Evolutionary conservation across 1,284 basidiomycete species (phyloP).

Genomic region (Rhodotorula sp.): DNA sequence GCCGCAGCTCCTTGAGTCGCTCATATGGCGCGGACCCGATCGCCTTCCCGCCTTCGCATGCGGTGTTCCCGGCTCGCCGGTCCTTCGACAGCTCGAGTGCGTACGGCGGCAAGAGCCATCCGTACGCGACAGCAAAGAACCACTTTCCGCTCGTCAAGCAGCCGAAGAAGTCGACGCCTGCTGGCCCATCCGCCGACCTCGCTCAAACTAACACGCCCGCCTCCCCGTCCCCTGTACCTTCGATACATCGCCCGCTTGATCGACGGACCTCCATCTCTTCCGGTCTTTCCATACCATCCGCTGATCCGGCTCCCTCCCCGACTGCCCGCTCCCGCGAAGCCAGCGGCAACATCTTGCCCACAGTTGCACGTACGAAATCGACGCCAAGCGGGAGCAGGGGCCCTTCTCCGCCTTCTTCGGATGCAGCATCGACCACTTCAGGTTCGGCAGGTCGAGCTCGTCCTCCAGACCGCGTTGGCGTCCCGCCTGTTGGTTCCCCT

Average conservation of each 20-base stretch:
- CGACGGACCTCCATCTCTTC: neutral
- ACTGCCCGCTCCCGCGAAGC: neutral
- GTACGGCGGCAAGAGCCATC: neutral
- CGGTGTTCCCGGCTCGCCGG: neutral
- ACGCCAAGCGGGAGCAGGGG: neutral
- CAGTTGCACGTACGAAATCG: neutral
- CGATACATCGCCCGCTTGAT: neutral
- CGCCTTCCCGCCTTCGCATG: neutral
- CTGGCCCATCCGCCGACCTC: neutral
- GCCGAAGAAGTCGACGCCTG: neutral
- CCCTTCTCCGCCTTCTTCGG: neutral
- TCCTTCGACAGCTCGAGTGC: neutral
- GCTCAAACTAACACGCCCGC: neutral
- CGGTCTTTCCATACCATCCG: neutral
- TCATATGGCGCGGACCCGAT: neutral
- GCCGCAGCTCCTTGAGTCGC: neutral
- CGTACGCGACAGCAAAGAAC: constrained; percentile 7
- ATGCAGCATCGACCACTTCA: neutral
- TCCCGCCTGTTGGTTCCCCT: neutral
- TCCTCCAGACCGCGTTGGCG: neutral
- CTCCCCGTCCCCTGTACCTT: neutral
- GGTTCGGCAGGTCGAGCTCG: neutral
- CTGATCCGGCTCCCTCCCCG: neutral
- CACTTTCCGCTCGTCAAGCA: constrained; percentile 20
- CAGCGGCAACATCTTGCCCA: constrained; percentile 8